phyloP scores from a whole-genome alignment of 1,284 basidiomycete species.

The Fomitiporia mediterranea region DNA sequence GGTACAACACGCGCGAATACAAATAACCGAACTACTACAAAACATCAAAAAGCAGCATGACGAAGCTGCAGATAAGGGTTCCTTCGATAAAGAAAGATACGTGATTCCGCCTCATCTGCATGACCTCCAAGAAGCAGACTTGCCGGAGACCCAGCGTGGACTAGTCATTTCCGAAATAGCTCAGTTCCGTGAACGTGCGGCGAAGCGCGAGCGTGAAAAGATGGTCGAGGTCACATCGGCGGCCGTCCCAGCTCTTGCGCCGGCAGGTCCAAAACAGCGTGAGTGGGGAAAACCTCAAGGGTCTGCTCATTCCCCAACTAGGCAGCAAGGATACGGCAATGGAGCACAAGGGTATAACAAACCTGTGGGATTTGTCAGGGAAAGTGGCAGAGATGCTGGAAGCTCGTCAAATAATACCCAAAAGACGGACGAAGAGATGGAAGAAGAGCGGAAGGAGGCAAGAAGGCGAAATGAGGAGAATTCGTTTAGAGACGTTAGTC shows the following conservation, averaged over 20 bases:
- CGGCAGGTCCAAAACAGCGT: conserved; percentile 67
- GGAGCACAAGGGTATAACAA: conserved; percentile 73
- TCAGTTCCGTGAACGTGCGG: conserved; percentile 84
- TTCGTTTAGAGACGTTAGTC: conserved; percentile 78
- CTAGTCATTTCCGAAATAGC: conserved; percentile 94
- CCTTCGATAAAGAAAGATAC: conserved; percentile 73
- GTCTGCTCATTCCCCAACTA: conserved; percentile 30
- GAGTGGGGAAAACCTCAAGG: conserved; percentile 70
- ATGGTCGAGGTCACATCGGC: conserved; percentile 43
- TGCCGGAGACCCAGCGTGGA: conserved; percentile 92
- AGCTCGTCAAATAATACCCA: conserved; percentile 29
- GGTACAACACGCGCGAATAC: conserved; percentile 48
- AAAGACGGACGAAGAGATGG: conserved; percentile 84
- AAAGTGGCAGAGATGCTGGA: conserved; percentile 38
- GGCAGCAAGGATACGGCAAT: conserved; percentile 49
- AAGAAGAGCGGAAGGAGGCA: conserved; percentile 70
- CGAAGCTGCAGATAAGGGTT: conserved; percentile 59
- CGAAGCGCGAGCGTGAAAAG: conserved; percentile 83
- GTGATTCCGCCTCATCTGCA: conserved; percentile 92
- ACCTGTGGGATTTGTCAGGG: conserved; percentile 77
- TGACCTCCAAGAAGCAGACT: conserved; percentile 90
- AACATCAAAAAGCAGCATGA: conserved; percentile 62
- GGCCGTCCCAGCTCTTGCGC: conserved; percentile 33
- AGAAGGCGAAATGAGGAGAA: conserved; percentile 73
- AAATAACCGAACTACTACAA: conserved; percentile 50